Conservation (phyloP, 768 basidiomycete species). For the Pleurotus tuoliensis region DNA sequence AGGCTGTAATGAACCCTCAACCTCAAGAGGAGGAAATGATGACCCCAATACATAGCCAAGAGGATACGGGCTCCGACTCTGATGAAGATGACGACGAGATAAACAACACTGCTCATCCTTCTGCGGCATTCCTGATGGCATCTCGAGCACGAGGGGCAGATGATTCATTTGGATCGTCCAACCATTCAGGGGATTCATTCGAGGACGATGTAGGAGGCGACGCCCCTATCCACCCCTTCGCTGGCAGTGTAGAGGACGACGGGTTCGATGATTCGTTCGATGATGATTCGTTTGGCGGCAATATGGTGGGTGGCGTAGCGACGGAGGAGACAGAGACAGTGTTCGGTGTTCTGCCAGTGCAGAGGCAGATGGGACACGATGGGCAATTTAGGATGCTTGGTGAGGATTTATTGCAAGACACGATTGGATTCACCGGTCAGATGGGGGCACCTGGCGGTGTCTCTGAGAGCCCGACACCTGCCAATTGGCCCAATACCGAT, state of each 20-base stretch:
- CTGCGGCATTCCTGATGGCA: conserved; percentile 69
- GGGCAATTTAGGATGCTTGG: conserved; percentile 54
- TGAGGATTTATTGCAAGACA: conserved; percentile 58
- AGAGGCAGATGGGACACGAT: conserved; percentile 26
- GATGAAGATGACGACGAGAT: conserved; percentile 54
- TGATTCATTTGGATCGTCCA: conserved; percentile 49
- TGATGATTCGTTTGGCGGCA: conserved; percentile 51
- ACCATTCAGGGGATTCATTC: conserved; percentile 56
- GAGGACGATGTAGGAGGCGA: conserved; percentile 38
- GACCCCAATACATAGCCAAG: conserved; percentile 17
- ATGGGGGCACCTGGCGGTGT: conserved; percentile 44
- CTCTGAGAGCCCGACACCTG: conserved; percentile 68
- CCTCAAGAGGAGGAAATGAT: conserved; percentile 8
- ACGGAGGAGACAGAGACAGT: conserved; percentile 56
- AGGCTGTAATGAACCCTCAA: background rate
- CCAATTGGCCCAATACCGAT: conserved; percentile 13
- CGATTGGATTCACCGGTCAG: conserved; percentile 54
- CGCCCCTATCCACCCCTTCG: conserved; percentile 61
- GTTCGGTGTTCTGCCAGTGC: conserved; percentile 63
- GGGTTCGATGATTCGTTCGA: conserved; percentile 52
- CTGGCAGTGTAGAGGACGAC: conserved; percentile 33
- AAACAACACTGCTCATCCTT: conserved; percentile 59
- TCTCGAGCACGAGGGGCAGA: conserved; percentile 37
- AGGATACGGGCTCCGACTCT: conserved; percentile 51
- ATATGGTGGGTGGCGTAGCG: conserved; percentile 36